Conservation (phyloP, 2,329 filamentous ascomycete species). For the Paracamarosporium sp. region DNA sequence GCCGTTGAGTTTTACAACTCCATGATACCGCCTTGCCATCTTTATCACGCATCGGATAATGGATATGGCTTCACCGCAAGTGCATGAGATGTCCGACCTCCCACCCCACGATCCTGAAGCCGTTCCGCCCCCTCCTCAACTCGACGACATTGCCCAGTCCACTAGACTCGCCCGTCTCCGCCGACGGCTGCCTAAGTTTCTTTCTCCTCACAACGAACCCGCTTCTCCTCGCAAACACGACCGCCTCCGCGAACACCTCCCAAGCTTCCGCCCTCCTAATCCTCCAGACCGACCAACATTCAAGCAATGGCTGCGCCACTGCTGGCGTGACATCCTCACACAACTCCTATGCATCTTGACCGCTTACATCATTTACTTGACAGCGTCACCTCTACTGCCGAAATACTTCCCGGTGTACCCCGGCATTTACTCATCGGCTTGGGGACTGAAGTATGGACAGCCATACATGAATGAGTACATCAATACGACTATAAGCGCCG, state of each 20-base stretch:
- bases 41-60: background rate
- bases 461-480: constrained; percentile 73
- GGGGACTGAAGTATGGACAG: constrained; percentile 63
- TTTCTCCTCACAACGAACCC: background rate
- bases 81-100: background rate
- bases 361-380: constrained; percentile 46
- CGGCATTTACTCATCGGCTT: constrained; percentile 41
- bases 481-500: constrained; percentile 69
- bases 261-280: constrained; percentile 6
- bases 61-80: background rate
- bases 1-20: background rate
- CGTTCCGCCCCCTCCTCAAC: background rate
- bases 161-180: background rate
- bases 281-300: constrained; percentile 23
- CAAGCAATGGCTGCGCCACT: constrained; percentile 15
- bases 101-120: background rate
- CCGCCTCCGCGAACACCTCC: background rate
- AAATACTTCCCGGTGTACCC: constrained; percentile 60
- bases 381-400: constrained; percentile 62
- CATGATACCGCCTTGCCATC: background rate
- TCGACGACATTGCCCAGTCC: background rate
- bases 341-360: constrained; percentile 67
- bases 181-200: background rate
- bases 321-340: constrained; percentile 67
- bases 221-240: background rate